Base-by-base conservation (phyloP, 2,329 filamentous ascomycete genomes). In the Alternaria brassicicola region DNA sequence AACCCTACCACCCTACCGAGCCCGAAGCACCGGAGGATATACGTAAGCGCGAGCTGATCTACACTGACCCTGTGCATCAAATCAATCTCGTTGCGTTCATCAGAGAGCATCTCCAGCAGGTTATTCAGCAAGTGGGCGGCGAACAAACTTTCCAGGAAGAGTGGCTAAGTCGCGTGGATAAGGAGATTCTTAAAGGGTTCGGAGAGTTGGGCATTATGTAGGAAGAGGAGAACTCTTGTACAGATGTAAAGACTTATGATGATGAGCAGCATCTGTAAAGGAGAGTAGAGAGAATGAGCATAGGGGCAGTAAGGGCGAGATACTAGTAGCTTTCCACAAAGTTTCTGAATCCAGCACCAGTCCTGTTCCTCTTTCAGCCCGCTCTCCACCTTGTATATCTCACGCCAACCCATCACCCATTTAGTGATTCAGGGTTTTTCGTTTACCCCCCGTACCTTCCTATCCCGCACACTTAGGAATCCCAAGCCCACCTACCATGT, bases 111-210 rank as follows among this genome's bases (percentile, higher is more conserved):
- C 72, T 95, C 31, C 81, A 85, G 55, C 80, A 82, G 13, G 78
- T 88, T 5, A 84, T 93, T 19, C 79, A 80, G 49, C 79, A 81
- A 4, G 82, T 82, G 4, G 91, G 91, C 2, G 90, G 90, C 0
- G 84, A 89, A 66, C 81, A 85, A 48, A 78, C 73, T 3, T 94
- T 95, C 73, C 83, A 88, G 72, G 82, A 85, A 54, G 83, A 88
- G 49, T 93, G 88, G 86, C 77, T 87, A 13, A 82, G 82, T n/a
- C 90, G 93, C 62, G 89, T 95, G 25, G 91, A 95, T 74, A 83
- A 83, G 65, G 88, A 93, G 58, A 85, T 93, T 15, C 67, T 94
- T 61, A 80, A 80, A 10, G 85, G 82, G n/a, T 94, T 93, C 65
- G 66, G 65, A 1, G 71, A 72, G 57, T 42, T 78, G 64, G 75